phyloP scores from a whole-genome alignment of 305 asterid genomes.

The Plantago coronopus region DNA sequence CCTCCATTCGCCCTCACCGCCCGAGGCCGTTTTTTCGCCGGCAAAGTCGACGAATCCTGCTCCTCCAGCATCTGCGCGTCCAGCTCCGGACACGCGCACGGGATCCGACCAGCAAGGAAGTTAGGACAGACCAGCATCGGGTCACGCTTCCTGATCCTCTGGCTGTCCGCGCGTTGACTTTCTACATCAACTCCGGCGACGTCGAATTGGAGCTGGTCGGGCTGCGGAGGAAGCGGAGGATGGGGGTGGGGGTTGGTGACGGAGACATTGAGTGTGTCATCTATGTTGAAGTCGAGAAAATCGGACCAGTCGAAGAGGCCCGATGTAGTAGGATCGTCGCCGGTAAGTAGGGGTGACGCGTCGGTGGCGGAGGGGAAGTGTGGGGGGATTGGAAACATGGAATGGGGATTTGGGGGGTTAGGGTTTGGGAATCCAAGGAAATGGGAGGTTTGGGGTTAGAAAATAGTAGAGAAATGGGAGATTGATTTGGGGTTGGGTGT shows the following conservation, averaged over 20 bases:
- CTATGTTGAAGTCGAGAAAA: constrained; percentile 65
- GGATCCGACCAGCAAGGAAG: constrained; percentile 70
- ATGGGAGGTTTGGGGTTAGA: background rate
- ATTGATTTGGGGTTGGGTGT: background rate
- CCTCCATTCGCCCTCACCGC: constrained; percentile 31
- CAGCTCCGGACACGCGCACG: constrained; percentile 83
- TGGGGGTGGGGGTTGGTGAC: constrained; percentile 22
- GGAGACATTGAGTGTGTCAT: constrained; percentile 34
- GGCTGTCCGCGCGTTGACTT: constrained; percentile 23
- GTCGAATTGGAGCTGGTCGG: constrained; percentile 20
- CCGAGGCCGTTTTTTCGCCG: constrained; percentile 64
- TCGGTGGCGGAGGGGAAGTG: constrained; percentile 24
- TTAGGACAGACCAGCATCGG: constrained; percentile 76
- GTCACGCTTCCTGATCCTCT: constrained; percentile 68
- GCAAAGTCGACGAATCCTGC: constrained; percentile 32
- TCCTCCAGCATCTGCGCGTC: constrained; percentile 52
- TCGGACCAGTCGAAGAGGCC: constrained; percentile 81
- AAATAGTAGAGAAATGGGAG: background rate
- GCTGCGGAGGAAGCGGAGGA: background rate
- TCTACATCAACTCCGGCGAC: constrained; percentile 16
- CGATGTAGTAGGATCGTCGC: constrained; percentile 38
- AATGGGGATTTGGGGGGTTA: constrained; percentile 12
- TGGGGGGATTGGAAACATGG: constrained; percentile 28
- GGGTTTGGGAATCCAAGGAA: constrained; percentile 4
- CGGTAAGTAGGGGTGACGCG: constrained; percentile 15